Evolutionary conservation across 495 filamentous ascomycete genomes (phyloP).

Genomic region (Hypoxylon trugodes): DNA sequence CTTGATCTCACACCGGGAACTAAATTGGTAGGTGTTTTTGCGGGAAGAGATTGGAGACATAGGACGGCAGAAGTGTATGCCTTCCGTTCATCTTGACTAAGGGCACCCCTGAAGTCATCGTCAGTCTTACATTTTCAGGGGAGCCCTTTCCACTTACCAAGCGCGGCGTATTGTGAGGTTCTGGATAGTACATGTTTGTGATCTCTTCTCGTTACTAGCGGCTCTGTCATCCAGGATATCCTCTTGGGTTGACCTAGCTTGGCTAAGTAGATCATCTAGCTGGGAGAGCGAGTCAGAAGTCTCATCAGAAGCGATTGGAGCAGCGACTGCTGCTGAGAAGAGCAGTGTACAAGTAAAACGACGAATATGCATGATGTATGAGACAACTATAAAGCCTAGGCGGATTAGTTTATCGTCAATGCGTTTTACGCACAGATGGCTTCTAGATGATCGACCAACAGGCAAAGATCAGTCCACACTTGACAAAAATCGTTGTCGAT

Average conservation of each 20-base stretch:
- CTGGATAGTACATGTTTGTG: conserved; percentile 42
- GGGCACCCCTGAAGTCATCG: conserved; percentile 51
- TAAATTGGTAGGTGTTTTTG: conserved; percentile 52
- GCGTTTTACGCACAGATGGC: background rate
- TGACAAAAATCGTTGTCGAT: background rate
- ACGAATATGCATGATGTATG: conserved; percentile 2
- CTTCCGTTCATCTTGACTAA: conserved; percentile 58
- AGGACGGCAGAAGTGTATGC: conserved; percentile 70
- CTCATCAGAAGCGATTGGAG: background rate
- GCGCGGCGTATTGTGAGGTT: conserved; percentile 55
- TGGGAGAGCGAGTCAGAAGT: background rate
- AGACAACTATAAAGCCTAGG: background rate
- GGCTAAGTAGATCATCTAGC: background rate
- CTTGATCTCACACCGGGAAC: conserved; percentile 51
- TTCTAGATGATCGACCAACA: background rate
- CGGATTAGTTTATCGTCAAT: background rate
- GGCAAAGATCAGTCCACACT: background rate
- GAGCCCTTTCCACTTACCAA: conserved; percentile 45
- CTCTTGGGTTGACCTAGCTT: conserved; percentile 7
- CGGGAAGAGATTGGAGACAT: conserved; percentile 64
- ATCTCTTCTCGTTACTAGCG: background rate
- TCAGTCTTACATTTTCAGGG: background rate
- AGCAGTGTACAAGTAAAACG: background rate
- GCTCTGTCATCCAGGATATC: background rate
- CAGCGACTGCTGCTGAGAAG: background rate